Conservation (phyloP, 2,329 filamentous ascomycete species). For the Sarocladiaceae sp. region DNA sequence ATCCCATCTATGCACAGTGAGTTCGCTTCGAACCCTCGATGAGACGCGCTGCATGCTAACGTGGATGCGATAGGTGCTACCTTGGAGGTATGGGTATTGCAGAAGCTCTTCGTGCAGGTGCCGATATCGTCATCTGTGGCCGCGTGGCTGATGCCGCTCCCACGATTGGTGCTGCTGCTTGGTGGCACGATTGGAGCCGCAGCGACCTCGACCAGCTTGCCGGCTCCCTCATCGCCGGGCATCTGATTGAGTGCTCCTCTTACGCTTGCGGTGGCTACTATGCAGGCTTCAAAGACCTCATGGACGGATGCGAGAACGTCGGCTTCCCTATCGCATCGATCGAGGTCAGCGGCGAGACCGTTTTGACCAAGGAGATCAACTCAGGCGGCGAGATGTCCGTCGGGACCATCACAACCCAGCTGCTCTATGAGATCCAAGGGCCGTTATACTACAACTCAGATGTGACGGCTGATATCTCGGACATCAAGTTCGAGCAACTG, state of each 20-base stretch:
- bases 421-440: constrained; percentile 38
- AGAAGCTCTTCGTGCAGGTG: constrained; percentile 13
- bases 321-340: constrained; percentile 31
- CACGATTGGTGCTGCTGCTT: constrained; percentile 49
- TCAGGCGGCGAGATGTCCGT: constrained; percentile 27
- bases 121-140: constrained; percentile 37
- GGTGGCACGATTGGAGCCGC: constrained; percentile 47
- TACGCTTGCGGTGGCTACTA: constrained; percentile 53
- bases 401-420: constrained; percentile 23
- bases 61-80: constrained; percentile 16
- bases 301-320: constrained; percentile 17
- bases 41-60: too few relatives aligned
- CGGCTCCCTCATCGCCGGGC: constrained; percentile 41
- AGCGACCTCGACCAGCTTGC: constrained; percentile 42
- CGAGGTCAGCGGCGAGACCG: constrained; percentile 21
- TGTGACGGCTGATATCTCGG: constrained; percentile 32
- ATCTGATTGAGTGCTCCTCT: constrained; percentile 48
- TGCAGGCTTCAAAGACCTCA: constrained; percentile 34
- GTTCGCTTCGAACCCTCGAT: not conserved
- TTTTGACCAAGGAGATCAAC: constrained; percentile 28
- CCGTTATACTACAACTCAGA: constrained; percentile 37
- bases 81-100: constrained; percentile 16
- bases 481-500: constrained; percentile 41
- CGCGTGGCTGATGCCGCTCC: constrained; percentile 42
- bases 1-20: constrained; percentile 21